Evolutionary conservation across 2,329 filamentous ascomycete genomes (phyloP).

Genomic region (Talaromyces atroroseus): DNA sequence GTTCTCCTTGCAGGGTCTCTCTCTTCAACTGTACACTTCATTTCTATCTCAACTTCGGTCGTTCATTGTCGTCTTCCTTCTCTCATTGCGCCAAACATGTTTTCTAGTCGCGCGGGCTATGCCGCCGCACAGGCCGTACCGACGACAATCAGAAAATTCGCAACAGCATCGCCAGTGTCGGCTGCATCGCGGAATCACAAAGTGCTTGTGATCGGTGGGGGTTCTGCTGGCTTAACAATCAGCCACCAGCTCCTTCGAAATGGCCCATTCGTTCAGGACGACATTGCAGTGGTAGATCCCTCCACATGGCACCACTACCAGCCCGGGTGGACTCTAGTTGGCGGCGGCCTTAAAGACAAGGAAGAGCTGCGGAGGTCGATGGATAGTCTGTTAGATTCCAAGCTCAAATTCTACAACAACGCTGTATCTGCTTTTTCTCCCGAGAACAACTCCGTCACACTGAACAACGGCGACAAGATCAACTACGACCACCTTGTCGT

Average conservation of each 20-base stretch:
- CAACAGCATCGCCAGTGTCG: conserved; percentile 30
- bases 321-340: conserved; percentile 65
- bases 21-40: background rate
- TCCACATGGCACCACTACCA: conserved; percentile 62
- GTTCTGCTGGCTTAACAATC: conserved; percentile 59
- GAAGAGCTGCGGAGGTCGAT: conserved; percentile 52
- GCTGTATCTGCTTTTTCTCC: conserved; percentile 49
- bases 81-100: conserved; percentile 19
- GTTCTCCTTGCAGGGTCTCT: background rate
- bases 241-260: conserved; percentile 62
- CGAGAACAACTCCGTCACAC: conserved; percentile 51
- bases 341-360: conserved; percentile 60
- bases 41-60: background rate
- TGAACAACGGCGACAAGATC: conserved; percentile 52
- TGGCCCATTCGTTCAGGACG: conserved; percentile 52
- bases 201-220: conserved; percentile 62
- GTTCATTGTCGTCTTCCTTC: background rate
- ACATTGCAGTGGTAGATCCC: conserved; percentile 62
- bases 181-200: conserved; percentile 49
- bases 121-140: conserved; percentile 21
- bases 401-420: conserved; percentile 56
- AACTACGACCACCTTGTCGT: conserved; percentile 62
- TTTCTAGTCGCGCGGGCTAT: conserved; percentile 21
- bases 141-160: conserved; percentile 15
- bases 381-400: conserved; percentile 50